Percentiles rank a stretch among this genome's conserved stretches.
These are phyloP conservation scores for Candida qinlingensis DNA, from an alignment of 805 yeast genomes.

Conservation along the genomic window DNA sequence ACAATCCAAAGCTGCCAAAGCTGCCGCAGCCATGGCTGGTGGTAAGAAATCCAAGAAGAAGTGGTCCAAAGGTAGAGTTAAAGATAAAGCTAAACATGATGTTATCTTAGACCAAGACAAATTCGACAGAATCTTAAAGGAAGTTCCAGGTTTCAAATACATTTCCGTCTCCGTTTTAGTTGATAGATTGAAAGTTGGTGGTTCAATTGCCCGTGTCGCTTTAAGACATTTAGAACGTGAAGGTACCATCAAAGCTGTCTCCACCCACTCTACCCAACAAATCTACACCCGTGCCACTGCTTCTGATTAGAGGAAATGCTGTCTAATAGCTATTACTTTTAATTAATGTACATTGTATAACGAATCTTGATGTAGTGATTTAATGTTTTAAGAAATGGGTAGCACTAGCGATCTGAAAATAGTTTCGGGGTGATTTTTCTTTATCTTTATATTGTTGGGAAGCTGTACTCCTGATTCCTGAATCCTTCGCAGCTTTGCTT, in stretches of 20 bases:
- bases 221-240: conserved; percentile 90
- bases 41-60: conserved; percentile 99
- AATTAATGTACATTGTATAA: conserved; percentile 26
- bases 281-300: conserved; percentile 86
- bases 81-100: conserved; percentile 99
- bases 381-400: too few relatives aligned
- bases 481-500: neutral
- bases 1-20: conserved; percentile 99
- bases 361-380: conserved; percentile 5
- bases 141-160: conserved; percentile 97
- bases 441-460: too few relatives aligned
- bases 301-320: conserved; percentile 42
- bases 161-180: conserved; percentile 97
- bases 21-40: conserved; percentile 99
- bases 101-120: conserved; percentile 96
- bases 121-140: conserved; percentile 99
- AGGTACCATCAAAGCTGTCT: conserved; percentile 91
- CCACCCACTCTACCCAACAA: conserved; percentile 93
- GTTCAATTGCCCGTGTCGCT: conserved; percentile 98
- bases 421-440: too few relatives aligned
- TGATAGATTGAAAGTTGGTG: conserved; percentile 99
- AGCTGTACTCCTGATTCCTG: neutral
- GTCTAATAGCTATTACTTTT: conserved; percentile 14
- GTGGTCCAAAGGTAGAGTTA: conserved; percentile 99
- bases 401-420: too few relatives aligned